Evolutionary conservation across 768 basidiomycete species (phyloP).

Genomic region (Lactarius evosmus): DNA sequence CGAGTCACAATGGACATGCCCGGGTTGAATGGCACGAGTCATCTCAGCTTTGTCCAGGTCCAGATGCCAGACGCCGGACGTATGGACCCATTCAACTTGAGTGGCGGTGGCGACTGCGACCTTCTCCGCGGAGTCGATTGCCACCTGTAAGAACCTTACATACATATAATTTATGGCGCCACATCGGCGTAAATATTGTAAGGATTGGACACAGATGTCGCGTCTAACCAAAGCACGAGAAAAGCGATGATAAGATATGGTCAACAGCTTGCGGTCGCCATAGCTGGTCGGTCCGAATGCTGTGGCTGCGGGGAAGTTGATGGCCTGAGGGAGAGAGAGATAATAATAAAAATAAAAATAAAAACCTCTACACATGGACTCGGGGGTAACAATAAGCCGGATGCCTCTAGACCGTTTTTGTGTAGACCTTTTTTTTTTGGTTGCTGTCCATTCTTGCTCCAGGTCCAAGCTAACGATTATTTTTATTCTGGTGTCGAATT

Average conservation of each 20-base stretch:
- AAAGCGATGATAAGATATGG: not conserved
- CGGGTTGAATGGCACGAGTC: too few species aligned
- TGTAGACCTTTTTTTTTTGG: not conserved
- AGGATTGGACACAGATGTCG: not conserved
- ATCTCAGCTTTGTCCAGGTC: not conserved
- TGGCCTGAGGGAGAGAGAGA: not conserved
- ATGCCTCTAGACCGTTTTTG: not conserved
- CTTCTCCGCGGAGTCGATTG: not conserved
- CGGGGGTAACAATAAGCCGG: not conserved
- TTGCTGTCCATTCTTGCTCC: not conserved
- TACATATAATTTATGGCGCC: not conserved
- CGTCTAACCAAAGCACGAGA: not conserved
- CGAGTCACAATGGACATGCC: not conserved
- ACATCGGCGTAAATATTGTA: not conserved
- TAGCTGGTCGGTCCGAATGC: not conserved
- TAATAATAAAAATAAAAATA: not conserved
- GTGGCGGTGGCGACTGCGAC: not conserved
- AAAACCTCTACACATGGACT: not conserved
- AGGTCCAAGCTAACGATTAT: not conserved
- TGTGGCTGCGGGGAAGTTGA: not conserved
- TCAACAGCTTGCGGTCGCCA: constrained; percentile 4
- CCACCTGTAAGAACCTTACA: not conserved
- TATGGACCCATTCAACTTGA: not conserved
- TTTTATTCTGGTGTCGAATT: not conserved
- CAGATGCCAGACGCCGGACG: too few species aligned